A percentile compares a stretch with the other conserved stretches of the same genome.
phyloP scores from a whole-genome alignment of 2,329 filamentous ascomycete species.

The Blastomyces parvus region DNA sequence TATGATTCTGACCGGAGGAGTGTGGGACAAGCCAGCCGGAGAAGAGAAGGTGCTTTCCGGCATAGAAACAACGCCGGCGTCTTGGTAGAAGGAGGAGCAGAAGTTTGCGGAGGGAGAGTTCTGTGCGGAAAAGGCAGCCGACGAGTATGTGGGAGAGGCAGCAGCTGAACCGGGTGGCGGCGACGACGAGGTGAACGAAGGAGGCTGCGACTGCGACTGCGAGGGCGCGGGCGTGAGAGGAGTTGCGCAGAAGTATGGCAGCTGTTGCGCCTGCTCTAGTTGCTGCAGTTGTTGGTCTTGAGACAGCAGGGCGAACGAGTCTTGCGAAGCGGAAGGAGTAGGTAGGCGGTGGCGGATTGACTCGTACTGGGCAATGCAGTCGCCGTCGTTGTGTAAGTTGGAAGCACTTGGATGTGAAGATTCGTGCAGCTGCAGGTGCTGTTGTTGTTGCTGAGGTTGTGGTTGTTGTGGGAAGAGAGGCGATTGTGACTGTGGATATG shows the following conservation, averaged over 20 bases:
- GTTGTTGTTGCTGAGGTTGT: not conserved
- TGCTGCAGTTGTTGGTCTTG: conserved; percentile 8
- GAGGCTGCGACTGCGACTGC: conserved; percentile 10
- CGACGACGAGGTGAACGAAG: conserved; percentile 1
- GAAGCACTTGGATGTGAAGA: not conserved
- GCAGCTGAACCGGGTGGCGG: conserved; percentile 8
- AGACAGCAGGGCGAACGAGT: not conserved
- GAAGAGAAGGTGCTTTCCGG: conserved; percentile 12
- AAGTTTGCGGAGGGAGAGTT: conserved; percentile 15
- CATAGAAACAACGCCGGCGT: conserved; percentile 14
- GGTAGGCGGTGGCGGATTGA: conserved; percentile 4
- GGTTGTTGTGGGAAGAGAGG: not conserved
- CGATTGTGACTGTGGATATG: conserved; percentile 1
- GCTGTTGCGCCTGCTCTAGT: conserved; percentile 9
- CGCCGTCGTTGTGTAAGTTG: not conserved
- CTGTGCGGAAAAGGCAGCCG: conserved; percentile 14
- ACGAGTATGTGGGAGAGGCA: conserved; percentile 12
- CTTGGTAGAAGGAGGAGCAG: conserved; percentile 13
- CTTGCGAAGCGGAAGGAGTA: not conserved
- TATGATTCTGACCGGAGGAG: conserved; percentile 23
- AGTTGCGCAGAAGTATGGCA: conserved; percentile 8
- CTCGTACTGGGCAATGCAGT: not conserved
- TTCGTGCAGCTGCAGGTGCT: not conserved
- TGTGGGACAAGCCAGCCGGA: conserved; percentile 24
- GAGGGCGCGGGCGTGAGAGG: conserved; percentile 12